Evolutionary conservation across 2,329 filamentous ascomycete species (phyloP), one percentile per base, ranked within the genome.

Genomic region (Fusarium nodosum): DNA sequence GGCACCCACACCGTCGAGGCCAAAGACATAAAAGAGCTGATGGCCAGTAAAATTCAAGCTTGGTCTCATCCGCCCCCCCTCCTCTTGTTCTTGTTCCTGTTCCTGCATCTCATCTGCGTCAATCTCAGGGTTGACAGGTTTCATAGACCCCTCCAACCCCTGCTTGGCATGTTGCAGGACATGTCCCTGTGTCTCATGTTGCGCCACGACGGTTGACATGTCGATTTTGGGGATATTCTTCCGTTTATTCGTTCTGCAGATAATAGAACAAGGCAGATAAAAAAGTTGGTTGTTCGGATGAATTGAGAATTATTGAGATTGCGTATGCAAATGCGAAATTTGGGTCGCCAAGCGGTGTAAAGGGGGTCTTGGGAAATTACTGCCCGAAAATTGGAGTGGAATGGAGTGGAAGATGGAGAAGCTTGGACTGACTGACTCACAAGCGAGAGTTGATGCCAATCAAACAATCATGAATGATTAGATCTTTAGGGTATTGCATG

Each of bases 1-100:
- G 12, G 83, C 82, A 16, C 82, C 82, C 34, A 87, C 28, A 6
- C 84, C 85, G 59, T 85, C 81, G 4, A 85, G 69, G 2, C 81
- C 69, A 46, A 86, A 82, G 16, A 87, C 77, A 73, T 87, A 87
- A 59, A 85, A 80, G 22, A 81, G 60, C 65, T 86, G 84, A 60
- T 82, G 81, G 1, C 61, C 66, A 4, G 82, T 85, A 31, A 84
- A 71, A n/a, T 69, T 70, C 8, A 73, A 56, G 41, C 79, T 84
- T 20, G 84, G 82, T 39, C 75, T 75, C 72, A 81, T n/a, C 68
- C 69, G 18, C 68, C 76, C 56, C 68, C 76, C 56, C 18, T 44
- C 28, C 28, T 30, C 28, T 30, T 30, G 55, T 45, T 30, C 28
- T 30, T 30, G 55, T 45, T 60, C 41, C 38, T 56, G 56, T 60